phyloP scores from a whole-genome alignment of 1,284 basidiomycete species.

The Ceratobasidium sp. region DNA sequence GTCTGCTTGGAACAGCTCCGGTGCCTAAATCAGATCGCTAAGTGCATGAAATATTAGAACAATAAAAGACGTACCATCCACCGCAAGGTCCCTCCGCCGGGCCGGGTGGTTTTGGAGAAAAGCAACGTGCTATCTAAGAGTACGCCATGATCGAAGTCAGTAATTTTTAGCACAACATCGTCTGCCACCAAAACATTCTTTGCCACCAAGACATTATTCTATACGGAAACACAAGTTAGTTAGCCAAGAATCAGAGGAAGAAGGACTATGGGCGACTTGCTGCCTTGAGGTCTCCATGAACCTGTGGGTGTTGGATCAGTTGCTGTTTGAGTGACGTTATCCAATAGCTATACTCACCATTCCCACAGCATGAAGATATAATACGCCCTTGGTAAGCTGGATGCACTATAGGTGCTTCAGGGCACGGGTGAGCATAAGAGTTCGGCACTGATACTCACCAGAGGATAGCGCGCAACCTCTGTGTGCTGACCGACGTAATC shows the following conservation, averaged over 20 bases:
- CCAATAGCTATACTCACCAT: not conserved
- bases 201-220: conserved; percentile 22
- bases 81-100: not conserved
- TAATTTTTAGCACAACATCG: not conserved
- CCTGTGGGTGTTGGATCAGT: not conserved
- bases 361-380: not conserved
- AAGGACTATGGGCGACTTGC: not conserved
- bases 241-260: no score
- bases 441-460: not conserved
- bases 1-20: conserved; percentile 5
- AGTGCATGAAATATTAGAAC: not conserved
- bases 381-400: not conserved
- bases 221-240: not conserved
- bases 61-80: conserved; percentile 1
- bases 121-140: not conserved
- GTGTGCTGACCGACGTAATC: not conserved
- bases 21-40: not conserved
- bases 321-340: not conserved
- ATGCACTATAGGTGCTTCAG: not conserved
- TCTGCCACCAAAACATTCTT: conserved; percentile 7
- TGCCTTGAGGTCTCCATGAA: conserved; percentile 33
- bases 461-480: not conserved
- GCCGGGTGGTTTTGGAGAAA: not conserved
- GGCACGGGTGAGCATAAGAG: not conserved
- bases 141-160: conserved; percentile 20